These are phyloP conservation scores for Oryza rufipogon DNA, from an alignment of 176 grass and related monocot species.

Conservation along the genomic window DNA sequence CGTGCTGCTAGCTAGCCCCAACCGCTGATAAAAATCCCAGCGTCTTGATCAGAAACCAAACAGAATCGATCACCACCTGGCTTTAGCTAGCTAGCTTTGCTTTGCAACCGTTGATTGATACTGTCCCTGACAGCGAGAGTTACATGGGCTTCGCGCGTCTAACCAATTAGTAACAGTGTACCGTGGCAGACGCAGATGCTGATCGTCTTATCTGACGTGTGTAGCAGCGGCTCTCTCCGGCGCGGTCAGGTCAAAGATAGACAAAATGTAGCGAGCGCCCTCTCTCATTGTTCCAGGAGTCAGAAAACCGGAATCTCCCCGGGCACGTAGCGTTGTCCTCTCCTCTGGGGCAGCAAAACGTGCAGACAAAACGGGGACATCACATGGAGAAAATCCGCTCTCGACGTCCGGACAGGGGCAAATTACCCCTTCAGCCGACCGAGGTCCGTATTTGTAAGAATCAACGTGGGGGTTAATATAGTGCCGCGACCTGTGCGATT, in stretches of 20 bases:
- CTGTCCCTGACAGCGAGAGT: constrained; percentile 8
- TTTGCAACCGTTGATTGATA: not conserved
- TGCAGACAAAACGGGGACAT: constrained; percentile 21
- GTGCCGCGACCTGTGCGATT: not conserved
- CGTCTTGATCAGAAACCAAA: too few relatives aligned
- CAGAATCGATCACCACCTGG: too few relatives aligned
- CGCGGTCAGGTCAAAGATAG: not conserved
- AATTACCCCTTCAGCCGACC: not conserved
- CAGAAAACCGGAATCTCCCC: not conserved
- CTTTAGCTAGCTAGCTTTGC: too few relatives aligned
- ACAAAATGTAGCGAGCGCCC: not conserved
- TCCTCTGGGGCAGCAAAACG: not conserved
- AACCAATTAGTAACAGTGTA: not conserved
- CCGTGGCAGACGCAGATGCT: not conserved
- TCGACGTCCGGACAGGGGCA: not conserved
- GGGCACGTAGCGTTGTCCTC: not conserved
- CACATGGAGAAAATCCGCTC: constrained; percentile 23
- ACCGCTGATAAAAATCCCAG: too few relatives aligned
- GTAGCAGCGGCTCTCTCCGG: too few relatives aligned
- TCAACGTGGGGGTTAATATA: not conserved
- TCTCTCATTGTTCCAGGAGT: not conserved
- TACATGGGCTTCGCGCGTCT: not conserved
- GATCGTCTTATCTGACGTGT: not conserved
- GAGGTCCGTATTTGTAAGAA: not conserved
- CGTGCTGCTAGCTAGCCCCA: too few relatives aligned